These are phyloP conservation scores for Kodamaea arcana DNA, from an alignment of 1,139 yeast species.

Conservation along the genomic window DNA sequence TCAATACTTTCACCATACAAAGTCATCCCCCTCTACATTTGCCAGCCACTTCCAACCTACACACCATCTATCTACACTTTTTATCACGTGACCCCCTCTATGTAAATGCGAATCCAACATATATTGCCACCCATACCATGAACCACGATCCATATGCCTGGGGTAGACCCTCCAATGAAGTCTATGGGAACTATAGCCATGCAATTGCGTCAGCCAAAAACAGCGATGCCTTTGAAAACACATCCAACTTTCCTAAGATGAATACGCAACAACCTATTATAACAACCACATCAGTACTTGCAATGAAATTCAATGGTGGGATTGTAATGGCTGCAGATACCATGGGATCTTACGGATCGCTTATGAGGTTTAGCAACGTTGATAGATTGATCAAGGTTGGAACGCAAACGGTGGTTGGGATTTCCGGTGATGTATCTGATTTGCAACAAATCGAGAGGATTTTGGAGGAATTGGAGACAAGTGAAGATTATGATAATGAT, in stretches of 20 bases:
- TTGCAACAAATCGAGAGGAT: slow-evolving; percentile 76
- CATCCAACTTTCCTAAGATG: slow-evolving; percentile 56
- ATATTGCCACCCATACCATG: slow-evolving; percentile 39
- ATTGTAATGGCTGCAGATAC: slow-evolving; percentile 94
- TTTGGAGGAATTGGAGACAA: slow-evolving; percentile 69
- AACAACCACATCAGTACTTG: slow-evolving; percentile 94
- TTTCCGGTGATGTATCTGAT: slow-evolving; percentile 94
- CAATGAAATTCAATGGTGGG: slow-evolving; percentile 86
- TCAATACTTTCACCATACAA: no score
- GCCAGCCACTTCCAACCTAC: no score
- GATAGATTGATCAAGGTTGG: slow-evolving; percentile 87
- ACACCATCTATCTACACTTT: no score
- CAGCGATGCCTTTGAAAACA: slow-evolving; percentile 17
- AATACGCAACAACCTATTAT: slow-evolving; percentile 93
- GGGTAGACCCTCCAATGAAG: slow-evolving; percentile 88
- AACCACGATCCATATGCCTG: slow-evolving; percentile 92
- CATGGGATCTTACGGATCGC: slow-evolving; percentile 88
- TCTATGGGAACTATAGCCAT: slow-evolving; percentile 76
- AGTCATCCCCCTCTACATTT: no score
- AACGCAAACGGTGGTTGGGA: slow-evolving; percentile 79
- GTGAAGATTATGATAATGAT: slow-evolving; percentile 79
- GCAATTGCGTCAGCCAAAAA: slow-evolving; percentile 58
- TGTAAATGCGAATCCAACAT: no score
- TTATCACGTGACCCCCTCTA: no score
- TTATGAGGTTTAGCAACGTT: slow-evolving; percentile 78